Conservation (phyloP, 1,139 yeast species). For the Magnusiomyces clavatus region DNA sequence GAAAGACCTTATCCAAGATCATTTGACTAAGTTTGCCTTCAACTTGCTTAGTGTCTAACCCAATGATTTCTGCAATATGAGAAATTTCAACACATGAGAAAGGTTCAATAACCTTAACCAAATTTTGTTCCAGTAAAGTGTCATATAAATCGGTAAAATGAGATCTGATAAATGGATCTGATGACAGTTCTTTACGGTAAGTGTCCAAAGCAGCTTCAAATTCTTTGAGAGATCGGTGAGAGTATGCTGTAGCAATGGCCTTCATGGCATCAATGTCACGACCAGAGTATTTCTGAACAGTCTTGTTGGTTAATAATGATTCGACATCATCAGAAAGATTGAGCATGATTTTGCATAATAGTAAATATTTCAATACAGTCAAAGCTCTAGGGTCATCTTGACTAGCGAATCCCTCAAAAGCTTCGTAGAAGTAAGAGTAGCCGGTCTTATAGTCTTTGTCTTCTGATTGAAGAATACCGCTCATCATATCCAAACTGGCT, state of each 20-base stretch:
- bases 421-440: constrained; percentile 87
- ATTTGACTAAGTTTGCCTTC: constrained; percentile 94
- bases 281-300: constrained; percentile 73
- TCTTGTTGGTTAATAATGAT: constrained; percentile 66
- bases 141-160: constrained; percentile 93
- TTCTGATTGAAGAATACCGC: constrained; percentile 94
- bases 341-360: constrained; percentile 87
- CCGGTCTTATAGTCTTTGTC: constrained; percentile 97
- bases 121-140: constrained; percentile 83
- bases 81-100: constrained; percentile 89
- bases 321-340: constrained; percentile 82
- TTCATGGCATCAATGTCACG: constrained; percentile 83
- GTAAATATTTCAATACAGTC: constrained; percentile 81
- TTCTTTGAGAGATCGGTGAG: constrained; percentile 83
- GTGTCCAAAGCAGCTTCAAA: constrained; percentile 72
- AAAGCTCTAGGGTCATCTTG: constrained; percentile 57
- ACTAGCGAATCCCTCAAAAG: constrained; percentile 77
- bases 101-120: constrained; percentile 92
- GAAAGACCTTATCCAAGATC: constrained; percentile 90
- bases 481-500: constrained; percentile 91
- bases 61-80: constrained; percentile 81
- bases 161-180: constrained; percentile 82
- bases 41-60: constrained; percentile 78
- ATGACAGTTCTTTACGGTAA: constrained; percentile 68
- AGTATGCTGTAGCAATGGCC: constrained; percentile 83